Base-by-base conservation (phyloP, 2,329 filamentous ascomycete species). In the Raffaelea albimanens region DNA sequence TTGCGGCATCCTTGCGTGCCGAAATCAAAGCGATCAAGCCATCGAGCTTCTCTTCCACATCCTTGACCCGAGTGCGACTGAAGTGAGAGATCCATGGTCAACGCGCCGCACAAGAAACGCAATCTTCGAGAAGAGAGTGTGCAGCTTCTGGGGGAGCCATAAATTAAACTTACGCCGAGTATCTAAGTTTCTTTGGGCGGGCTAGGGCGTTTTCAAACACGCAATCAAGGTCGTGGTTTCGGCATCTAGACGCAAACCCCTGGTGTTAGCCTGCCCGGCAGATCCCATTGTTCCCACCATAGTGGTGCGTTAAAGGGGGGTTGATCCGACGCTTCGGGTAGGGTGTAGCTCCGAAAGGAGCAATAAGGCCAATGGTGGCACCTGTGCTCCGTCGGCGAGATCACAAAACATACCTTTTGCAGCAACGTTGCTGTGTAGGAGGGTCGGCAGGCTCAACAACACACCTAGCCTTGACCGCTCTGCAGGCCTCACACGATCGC, bases 11-110 rank as follows among this genome's bases (percentile, higher is more conserved):
- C 20, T 55, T 53, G 19, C 48, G 31, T 11, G 44, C 55, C 56
- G 50, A 61, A 59, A 50, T 59, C 55, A 25, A 67, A 69, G 56
- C 56, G 33, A 56, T 55, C 41, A 57, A 45, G 16, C 53, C 53
- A 20, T 57, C 52, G 3, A 57, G 51, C 40, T 56, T 55, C 25
- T 57, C 52, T 18, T 57, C 56, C 10, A 57, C 53, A 38, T 55
- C 55, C 39, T 48, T 53, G 1, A 57, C 54, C 4, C 56, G 43
- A 3, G 54, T 52, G 3, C 56, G 54, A 4, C 56, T 57, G 25
- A 16, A 3, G 4, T 5, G 5, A 20, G 23, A n/a, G n/a, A n/a
- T n/a, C 13, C 20, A 40, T 14, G 16, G 40, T 43, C 13, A 45
- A 18, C 23, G 14, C 18, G 10, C 19, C 19, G n/a, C 20, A 31